Evolutionary conservation across 2,329 filamentous ascomycete species (phyloP), one percentile per base, ranked within the genome.

Genomic region (Pseudodiploospora longispora): DNA sequence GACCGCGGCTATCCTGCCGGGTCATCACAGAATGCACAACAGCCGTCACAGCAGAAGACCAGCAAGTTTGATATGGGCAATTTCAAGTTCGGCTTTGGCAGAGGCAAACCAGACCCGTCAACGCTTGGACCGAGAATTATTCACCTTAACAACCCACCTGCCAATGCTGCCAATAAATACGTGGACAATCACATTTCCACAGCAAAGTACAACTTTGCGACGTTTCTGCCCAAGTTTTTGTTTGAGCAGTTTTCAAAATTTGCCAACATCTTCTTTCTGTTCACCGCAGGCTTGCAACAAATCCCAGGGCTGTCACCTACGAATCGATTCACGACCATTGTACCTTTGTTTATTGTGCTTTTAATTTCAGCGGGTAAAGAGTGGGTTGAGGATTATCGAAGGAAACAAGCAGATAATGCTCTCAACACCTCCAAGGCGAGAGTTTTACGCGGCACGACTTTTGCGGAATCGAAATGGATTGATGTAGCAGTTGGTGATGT

Each of bases 181-280:
- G 78, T 90, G 61, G 87, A 95, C 75, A 98, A 98, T 62, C 89
- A 97, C 65, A 85, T 98, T 50, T 97, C 91, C 36, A 98, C 93
- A 5, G 85, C 93, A 51, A 98, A 98, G 67, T 98, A 98, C 78
- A 98, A 97, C 64, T 57, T 88, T 59, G 75, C 87, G 43, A 95
- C 89, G 19, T 98, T 98, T 65, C 62, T 97, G 12, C 93, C 93
- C 41, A 98, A 98, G 66, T 98, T 98, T 67, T 74, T 98, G 45
- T 89, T 91, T 64, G 93, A 98, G 65, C 93, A 98, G 63, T 98
- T 98, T 69, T 96, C 90, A 49, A 98, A 96, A 72, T 95, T 96
- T 66, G 93, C 93, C 72, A 98, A 98, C 68, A 68, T 98, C 59
- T 98, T 98, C 74, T 98, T 98, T 85, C 78, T 98, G 62, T 97